These are phyloP conservation scores for Plasmodiophora brassicae DNA, from an alignment of 208 protist genomes.

Conservation along the genomic window DNA sequence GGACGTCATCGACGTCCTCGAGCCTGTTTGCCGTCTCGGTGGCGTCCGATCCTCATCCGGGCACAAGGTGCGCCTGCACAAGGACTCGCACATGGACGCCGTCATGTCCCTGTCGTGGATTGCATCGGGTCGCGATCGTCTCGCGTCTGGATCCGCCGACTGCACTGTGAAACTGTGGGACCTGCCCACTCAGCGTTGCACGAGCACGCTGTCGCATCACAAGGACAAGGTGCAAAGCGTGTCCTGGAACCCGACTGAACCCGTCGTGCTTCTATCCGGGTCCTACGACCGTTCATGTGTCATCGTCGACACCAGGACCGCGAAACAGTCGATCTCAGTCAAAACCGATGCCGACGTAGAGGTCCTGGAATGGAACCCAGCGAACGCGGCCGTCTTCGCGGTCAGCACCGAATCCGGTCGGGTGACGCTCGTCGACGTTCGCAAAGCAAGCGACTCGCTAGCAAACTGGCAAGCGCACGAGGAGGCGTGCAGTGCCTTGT, in stretches of 20 bases:
- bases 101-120: conserved; percentile 90
- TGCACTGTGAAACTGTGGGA: conserved; percentile 92
- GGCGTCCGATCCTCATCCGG: conserved; percentile 50
- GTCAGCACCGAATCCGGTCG: conserved; percentile 67
- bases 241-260: conserved; percentile 74
- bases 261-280: conserved; percentile 73
- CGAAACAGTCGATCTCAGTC: conserved; percentile 59
- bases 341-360: conserved; percentile 38
- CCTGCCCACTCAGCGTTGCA: conserved; percentile 67
- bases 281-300: conserved; percentile 69
- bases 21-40: conserved; percentile 80
- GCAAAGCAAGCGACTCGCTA: conserved; percentile 58
- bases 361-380: conserved; percentile 43
- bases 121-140: conserved; percentile 73
- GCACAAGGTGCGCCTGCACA: too few relatives aligned
- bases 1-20: conserved; percentile 86
- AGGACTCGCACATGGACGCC: conserved; percentile 78
- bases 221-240: conserved; percentile 80
- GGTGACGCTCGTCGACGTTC: conserved; percentile 69
- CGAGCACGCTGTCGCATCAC: conserved; percentile 78
- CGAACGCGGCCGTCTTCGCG: conserved; percentile 52
- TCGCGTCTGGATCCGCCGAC: conserved; percentile 87
- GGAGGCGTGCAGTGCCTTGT: conserved; percentile 67
- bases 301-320: conserved; percentile 75
- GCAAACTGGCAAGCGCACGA: conserved; percentile 68